Evolutionary conservation across 2,329 filamentous ascomycete genomes (phyloP).

Genomic region (Bipolaris bicolor): DNA sequence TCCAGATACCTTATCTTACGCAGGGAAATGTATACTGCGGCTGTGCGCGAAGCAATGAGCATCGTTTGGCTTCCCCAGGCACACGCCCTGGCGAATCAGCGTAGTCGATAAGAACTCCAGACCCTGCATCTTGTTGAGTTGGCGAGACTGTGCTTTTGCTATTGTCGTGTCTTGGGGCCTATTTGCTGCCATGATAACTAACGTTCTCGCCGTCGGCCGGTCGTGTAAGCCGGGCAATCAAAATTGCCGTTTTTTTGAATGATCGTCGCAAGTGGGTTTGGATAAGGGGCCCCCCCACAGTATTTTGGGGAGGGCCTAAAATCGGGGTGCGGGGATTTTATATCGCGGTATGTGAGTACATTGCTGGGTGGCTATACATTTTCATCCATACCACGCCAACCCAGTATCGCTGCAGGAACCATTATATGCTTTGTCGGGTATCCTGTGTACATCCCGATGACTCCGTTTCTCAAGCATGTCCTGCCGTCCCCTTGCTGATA

Average conservation of each 20-base stretch:
- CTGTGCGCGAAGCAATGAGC: constrained; percentile 19
- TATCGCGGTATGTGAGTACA: constrained; percentile 12
- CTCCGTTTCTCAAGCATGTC: neutral
- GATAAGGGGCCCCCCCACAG: constrained; percentile 13
- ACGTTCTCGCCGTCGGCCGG: constrained; percentile 6
- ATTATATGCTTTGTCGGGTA: neutral
- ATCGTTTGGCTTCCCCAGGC: neutral
- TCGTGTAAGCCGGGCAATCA: neutral
- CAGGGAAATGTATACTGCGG: constrained; percentile 13
- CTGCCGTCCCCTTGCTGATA: neutral
- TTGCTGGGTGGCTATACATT: constrained; percentile 13
- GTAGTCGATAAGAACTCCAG: constrained; percentile 1
- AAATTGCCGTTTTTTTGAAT: neutral
- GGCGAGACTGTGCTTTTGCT: constrained; percentile 7
- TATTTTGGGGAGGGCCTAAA: neutral
- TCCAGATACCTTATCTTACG: constrained; percentile 34
- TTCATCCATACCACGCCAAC: neutral
- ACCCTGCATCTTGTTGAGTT: constrained; percentile 2
- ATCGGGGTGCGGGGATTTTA: neutral
- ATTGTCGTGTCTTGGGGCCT: neutral
- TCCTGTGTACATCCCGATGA: neutral
- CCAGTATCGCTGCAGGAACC: neutral
- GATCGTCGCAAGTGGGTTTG: neutral
- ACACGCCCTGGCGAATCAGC: constrained; percentile 1
- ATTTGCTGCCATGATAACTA: constrained; percentile 1